Evolutionary conservation across 2,329 filamentous ascomycete genomes (phyloP).

Genomic region (Cladosporium sp.): DNA sequence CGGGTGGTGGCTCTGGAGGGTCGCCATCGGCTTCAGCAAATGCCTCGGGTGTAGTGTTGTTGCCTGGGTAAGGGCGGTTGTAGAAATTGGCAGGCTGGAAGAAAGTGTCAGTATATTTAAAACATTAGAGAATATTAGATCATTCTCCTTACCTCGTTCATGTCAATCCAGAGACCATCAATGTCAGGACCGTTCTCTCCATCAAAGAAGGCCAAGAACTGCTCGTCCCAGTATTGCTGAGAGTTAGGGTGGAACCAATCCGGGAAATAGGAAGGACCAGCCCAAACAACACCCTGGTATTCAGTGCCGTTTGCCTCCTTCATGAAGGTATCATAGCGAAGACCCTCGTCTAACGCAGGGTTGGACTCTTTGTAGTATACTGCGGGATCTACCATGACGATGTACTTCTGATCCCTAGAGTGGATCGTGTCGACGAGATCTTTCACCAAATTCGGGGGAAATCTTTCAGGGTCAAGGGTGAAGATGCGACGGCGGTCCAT

Average conservation of each 20-base stretch:
- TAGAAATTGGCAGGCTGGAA: conserved; percentile 14
- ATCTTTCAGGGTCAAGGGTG: conserved; percentile 58
- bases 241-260: conserved; percentile 14
- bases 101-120: not conserved
- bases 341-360: conserved; percentile 12
- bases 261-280: conserved; percentile 14
- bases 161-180: conserved; percentile 15
- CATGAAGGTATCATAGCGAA: conserved; percentile 14
- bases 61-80: conserved; percentile 16
- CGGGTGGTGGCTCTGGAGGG: conserved; percentile 15
- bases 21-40: conserved; percentile 14
- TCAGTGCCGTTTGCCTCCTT: conserved; percentile 8
- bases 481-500: conserved; percentile 48
- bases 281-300: conserved; percentile 14
- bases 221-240: conserved; percentile 14
- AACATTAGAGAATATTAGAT: too few relatives aligned
- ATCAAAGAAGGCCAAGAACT: conserved; percentile 14
- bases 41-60: conserved; percentile 13
- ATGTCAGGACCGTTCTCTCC: conserved; percentile 14
- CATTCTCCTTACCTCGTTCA: conserved; percentile 15
- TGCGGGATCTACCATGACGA: conserved; percentile 16
- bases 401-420: conserved; percentile 17
- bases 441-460: conserved; percentile 55
- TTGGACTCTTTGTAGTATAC: conserved; percentile 13
- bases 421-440: conserved; percentile 58